Conservation (phyloP, 441 rosid species). For the Dalechampia spathulata region DNA sequence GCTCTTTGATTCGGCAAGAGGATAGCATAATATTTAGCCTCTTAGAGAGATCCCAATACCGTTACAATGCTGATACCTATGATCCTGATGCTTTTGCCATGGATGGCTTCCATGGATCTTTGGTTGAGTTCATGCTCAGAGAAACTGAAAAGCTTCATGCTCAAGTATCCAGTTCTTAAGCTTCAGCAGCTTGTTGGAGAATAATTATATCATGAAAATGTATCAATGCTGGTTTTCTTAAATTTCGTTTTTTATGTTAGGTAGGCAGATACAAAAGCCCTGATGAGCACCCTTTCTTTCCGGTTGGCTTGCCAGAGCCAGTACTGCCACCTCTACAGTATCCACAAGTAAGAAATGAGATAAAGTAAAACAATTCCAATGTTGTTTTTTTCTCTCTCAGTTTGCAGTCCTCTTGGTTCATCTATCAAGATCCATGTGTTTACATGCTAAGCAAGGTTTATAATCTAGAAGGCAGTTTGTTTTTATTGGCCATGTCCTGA, state of each 20-base stretch:
- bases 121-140: conserved; percentile 72
- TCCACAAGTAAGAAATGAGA: conserved; percentile 39
- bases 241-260: conserved; percentile 29
- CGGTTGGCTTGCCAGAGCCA: conserved; percentile 59
- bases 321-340: conserved; percentile 83
- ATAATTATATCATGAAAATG: not conserved
- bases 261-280: conserved; percentile 90
- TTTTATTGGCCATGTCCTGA: not conserved
- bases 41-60: conserved; percentile 76
- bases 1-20: conserved; percentile 74
- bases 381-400: not conserved
- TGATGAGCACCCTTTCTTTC: conserved; percentile 91
- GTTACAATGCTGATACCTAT: conserved; percentile 74
- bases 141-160: conserved; percentile 89
- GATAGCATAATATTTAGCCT: conserved; percentile 86
- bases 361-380: not conserved
- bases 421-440: not conserved
- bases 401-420: not conserved
- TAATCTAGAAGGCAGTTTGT: not conserved
- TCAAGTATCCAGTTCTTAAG: conserved; percentile 32
- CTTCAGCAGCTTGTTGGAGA: conserved; percentile 1
- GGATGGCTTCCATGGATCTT: conserved; percentile 79
- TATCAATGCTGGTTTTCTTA: conserved; percentile 5
- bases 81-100: conserved; percentile 60
- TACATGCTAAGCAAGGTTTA: not conserved